Base-by-base conservation (phyloP, 768 basidiomycete genomes). In the Phylloporus sp. region DNA sequence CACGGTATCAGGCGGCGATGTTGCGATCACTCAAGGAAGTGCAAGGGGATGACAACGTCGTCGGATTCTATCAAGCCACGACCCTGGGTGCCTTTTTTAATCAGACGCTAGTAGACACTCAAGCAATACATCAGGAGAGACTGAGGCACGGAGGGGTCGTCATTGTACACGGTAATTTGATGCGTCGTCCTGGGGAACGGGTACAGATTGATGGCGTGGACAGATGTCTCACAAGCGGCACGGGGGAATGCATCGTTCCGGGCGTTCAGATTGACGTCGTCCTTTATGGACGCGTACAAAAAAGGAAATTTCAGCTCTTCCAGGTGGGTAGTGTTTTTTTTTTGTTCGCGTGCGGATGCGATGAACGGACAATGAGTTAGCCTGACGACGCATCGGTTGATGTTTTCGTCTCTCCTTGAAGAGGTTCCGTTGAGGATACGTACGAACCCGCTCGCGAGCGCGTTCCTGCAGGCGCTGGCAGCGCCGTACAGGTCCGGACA, bases 11-110 rank as follows among this genome's bases (percentile, higher is more conserved):
- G 67, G 73, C 78, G 28, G 77, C 82, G 47, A 90, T 93, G 89
- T 72, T 93, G 37, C 81, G 87, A 46, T 85, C 87, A 20, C 73
- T 97, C 61, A 88, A 90, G 61, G 91, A 94, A 64, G 92, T 94
- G 44, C 86, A 89, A 59, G 81, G 84, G 29, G 91, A 94, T 59
- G 91, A 95, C 68, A 90, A 84, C 54, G 80, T 93, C 27, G 86
- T 96, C 45, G 94, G 94, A 31, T 91, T 95, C 67, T 97, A 97
- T 71, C 90, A 95, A 61, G 87, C 88, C 35, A 90, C 85, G 22
- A 81, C 82, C 9, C 75, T 90, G 31, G 90, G 90, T 34, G 86
- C 89, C 5, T 91, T 92, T 65, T 86, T 86, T 67, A 88, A 80
- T 60, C 88, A 90, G 63, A 76, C 78, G 8, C 64, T 92, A 39